phyloP scores from a whole-genome alignment of 805 yeast species.

The Saccharomyces paradoxus region DNA sequence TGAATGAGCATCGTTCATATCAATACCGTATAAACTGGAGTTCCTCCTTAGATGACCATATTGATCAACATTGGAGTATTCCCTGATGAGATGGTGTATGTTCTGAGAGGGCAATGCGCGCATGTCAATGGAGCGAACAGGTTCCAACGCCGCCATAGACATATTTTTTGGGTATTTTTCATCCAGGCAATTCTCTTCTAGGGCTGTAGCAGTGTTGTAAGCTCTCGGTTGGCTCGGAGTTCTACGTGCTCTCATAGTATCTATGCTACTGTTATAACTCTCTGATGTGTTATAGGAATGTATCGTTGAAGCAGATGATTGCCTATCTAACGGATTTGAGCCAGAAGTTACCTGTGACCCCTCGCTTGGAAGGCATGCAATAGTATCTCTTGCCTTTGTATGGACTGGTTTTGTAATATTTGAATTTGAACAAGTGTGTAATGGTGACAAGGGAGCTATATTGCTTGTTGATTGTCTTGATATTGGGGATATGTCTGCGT shows the following conservation, averaged over 20 bases:
- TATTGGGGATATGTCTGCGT: neutral
- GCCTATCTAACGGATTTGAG: neutral
- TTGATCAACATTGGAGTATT: slow-evolving; percentile 35
- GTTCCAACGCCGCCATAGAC: slow-evolving; percentile 3
- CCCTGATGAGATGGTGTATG: slow-evolving; percentile 39
- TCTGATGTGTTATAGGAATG: neutral
- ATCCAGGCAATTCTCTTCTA: neutral
- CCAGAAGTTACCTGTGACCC: neutral
- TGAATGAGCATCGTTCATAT: neutral
- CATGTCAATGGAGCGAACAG: slow-evolving; percentile 21
- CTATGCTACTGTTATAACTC: neutral
- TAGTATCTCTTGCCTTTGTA: neutral
- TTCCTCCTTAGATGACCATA: slow-evolving; percentile 23
- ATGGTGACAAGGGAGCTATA: neutral
- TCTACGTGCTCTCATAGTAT: slow-evolving; percentile 3
- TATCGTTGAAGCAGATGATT: neutral
- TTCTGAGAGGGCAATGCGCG: slow-evolving; percentile 36
- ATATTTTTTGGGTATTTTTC: neutral
- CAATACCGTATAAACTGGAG: slow-evolving; percentile 1
- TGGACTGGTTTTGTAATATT: neutral
- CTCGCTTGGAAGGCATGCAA: neutral
- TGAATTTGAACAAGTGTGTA: neutral
- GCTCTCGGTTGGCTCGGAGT: slow-evolving; percentile 20
- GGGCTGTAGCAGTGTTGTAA: slow-evolving; percentile 8
- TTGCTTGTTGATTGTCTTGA: neutral